phyloP scores from a whole-genome alignment of 2,329 filamentous ascomycete genomes.

The Fusarium brevicatenulatum region DNA sequence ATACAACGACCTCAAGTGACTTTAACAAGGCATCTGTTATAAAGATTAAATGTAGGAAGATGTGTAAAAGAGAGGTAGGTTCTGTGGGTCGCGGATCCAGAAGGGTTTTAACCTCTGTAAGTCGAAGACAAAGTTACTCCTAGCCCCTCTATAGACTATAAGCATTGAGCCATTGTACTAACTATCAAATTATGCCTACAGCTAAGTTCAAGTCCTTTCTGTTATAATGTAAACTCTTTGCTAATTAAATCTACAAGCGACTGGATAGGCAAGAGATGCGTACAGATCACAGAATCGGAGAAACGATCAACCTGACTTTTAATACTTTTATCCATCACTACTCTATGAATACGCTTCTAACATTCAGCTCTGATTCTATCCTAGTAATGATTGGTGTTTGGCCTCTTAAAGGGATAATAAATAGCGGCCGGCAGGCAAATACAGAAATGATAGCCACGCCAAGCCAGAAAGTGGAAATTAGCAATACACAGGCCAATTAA shows the following conservation, averaged over 20 bases:
- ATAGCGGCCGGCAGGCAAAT: background rate
- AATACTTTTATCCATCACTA: background rate
- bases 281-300: background rate
- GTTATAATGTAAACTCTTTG: rapidly evolving
- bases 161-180: background rate
- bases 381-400: background rate
- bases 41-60: too few species aligned
- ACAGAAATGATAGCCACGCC: background rate
- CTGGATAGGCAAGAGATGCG: too few species aligned
- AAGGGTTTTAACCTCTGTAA: background rate
- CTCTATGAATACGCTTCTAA: background rate
- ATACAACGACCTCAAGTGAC: too few species aligned
- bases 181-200: rapidly evolving
- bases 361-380: background rate
- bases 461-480: background rate
- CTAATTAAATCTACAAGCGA: background rate
- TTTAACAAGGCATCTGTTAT: too few species aligned
- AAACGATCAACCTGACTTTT: rapidly evolving
- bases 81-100: background rate
- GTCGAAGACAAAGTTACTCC: background rate
- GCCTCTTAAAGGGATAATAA: background rate
- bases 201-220: background rate
- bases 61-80: background rate
- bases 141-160: rapidly evolving
- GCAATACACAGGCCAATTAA: background rate